Base-by-base conservation (phyloP, 2,329 filamentous ascomycete genomes). In the Teratosphaeriaceae sp. region DNA sequence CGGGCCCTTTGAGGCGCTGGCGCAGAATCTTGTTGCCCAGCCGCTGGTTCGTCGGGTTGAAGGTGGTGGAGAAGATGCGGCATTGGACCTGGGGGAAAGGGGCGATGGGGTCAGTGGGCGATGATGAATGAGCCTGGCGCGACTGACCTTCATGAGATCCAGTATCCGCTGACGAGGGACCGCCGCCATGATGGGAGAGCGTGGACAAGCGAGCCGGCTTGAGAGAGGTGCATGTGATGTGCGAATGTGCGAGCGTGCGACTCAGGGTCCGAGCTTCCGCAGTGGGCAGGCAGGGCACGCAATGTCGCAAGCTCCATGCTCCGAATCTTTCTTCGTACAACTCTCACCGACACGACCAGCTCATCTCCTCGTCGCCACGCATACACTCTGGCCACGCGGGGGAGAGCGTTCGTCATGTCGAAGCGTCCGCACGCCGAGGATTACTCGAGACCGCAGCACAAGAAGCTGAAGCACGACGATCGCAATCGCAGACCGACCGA, bases 1-100 rank as follows among this genome's bases (percentile, higher is more conserved):
- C 71, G 22, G 88, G 86, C n/a, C 92, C 92, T 60, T 78, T 80
- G 50, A 97, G 73, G 60, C 89, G 81, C 65, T 96, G 85, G 60
- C 89, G 86, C 47, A 98, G 75, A 63, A 98, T 75, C 68, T 92
- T 94, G 71, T 92, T 96, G 60, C 92, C 92, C 55, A 87, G 79
- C 49, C 92, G 86, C 48, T 84, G 66, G 54, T 81, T 73, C 43
- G 87, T 76, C 20, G 92, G 92, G 68, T 98, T 98, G 74, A 82
- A 97, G 41, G 83, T 89, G 39, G 85, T 86, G 59, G 82, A 83
- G 74, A 97, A 98, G 70, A 97, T 79, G 64, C 82, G 80, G 75
- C 88, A 95, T 83, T 89, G 88, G 61, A 79, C 78, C 89, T 96
- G 57, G 15, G 12, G 27, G 13, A 18, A 9, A 19, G 38, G 19